Evolutionary conservation across 257 asterid species (phyloP).

Genomic region (Nicotiana tomentosiformis): DNA sequence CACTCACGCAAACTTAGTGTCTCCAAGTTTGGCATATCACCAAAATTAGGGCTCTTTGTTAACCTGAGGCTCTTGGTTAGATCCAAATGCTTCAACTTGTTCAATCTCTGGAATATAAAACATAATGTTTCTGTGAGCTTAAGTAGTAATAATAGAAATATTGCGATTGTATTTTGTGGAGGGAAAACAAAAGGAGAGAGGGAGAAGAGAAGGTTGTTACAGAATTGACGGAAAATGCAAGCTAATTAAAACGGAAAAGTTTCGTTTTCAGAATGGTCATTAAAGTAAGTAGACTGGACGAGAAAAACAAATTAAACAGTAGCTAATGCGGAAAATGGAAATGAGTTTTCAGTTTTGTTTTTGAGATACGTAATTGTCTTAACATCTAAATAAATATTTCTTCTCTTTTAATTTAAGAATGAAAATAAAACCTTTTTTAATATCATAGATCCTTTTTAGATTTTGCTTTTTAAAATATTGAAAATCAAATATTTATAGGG

Average conservation of each 20-base stretch:
- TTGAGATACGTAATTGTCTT: background rate
- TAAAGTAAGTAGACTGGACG: background rate
- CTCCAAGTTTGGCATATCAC: background rate
- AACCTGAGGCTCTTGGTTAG: background rate
- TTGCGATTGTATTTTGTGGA: too few relatives aligned
- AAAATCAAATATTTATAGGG: too few relatives aligned
- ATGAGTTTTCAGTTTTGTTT: background rate
- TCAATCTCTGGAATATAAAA: background rate
- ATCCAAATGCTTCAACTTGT: background rate
- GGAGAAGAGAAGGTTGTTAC: background rate
- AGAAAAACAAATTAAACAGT: too few relatives aligned
- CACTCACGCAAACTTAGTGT: background rate
- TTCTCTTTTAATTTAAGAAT: background rate
- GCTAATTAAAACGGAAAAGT: background rate
- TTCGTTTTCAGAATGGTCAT: background rate
- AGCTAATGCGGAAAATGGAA: too few relatives aligned
- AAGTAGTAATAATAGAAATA: too few relatives aligned
- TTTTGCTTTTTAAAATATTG: background rate
- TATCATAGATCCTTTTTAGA: background rate
- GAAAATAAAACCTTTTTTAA: background rate
- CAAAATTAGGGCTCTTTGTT: background rate
- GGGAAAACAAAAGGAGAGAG: background rate
- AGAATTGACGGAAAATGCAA: background rate
- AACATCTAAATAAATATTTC: too few relatives aligned
- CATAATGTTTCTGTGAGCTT: background rate